Evolutionary conservation across 208 protist species (phyloP), one percentile per base, ranked within the genome.

Genomic region (Acanthamoeba royreba): DNA sequence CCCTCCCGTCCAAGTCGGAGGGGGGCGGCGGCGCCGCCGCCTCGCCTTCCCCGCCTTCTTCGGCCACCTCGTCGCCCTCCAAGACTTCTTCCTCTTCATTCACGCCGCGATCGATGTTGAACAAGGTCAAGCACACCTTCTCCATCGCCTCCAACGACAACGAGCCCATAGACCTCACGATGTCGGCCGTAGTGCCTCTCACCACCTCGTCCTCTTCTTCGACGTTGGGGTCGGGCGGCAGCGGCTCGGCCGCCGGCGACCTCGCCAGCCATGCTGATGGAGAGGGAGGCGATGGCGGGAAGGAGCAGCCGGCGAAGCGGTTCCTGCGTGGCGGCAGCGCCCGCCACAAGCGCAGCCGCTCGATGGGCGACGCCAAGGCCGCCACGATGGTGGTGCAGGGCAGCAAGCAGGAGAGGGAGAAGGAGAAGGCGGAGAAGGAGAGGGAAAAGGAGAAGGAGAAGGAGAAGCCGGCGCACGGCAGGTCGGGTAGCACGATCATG

Each of bases 271-370:
- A n/a, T n/a, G n/a, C n/a, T n/a, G 19, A 15, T 5, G 25, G 35
- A 38, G 5, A 40, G 5, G 13, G 25, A 4, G 13, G 5, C n/a
- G 22, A 15, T 22, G 55, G 1, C 35, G 49, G 49, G 38, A 43
- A 42, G 28, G 42, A 83, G 4, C 43, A 83, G 72, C 43, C 22
- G n/a, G n/a, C n/a, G n/a, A n/a, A n/a, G n/a, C n/a, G n/a, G n/a
- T n/a, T n/a, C n/a, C n/a, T n/a, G 72, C 72, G 72, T 19, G 13
- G 4, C 69, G 38, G 72, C 40, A 83, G 72, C 72, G 42, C 33
- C 63, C 63, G 63, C 63, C 72, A 83, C 72, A 83, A 83, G 72
- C 72, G 72, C 1, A 83, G 72, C 72, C 72, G 72, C 72, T 83
- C 72, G 3, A 17, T 83, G 72, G 72, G 72, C 72, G 72, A 83